Percentiles rank a stretch among this genome's conserved stretches.
These are phyloP conservation scores for Candida verbasci DNA, from an alignment of 805 yeast genomes.

Conservation along the genomic window DNA sequence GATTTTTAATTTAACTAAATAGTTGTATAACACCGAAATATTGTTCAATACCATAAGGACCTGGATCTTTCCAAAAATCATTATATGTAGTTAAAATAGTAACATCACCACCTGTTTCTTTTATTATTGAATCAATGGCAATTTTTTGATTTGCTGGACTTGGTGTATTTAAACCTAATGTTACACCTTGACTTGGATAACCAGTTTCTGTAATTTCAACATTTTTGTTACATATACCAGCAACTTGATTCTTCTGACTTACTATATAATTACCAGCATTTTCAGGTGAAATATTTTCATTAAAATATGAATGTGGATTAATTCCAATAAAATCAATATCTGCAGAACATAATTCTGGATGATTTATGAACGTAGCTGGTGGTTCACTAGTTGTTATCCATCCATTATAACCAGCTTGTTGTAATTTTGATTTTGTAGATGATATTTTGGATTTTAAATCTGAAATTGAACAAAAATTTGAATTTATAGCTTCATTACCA, in stretches of 20 bases:
- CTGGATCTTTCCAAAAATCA: slow-evolving; percentile 86
- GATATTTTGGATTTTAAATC: slow-evolving; percentile 65
- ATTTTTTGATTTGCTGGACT: slow-evolving; percentile 60
- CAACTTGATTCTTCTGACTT: slow-evolving; percentile 55
- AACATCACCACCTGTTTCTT: slow-evolving; percentile 52
- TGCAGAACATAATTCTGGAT: slow-evolving; percentile 67
- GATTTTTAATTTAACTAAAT: slow-evolving; percentile 42
- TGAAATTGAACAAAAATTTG: slow-evolving; percentile 54
- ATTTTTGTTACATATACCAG: slow-evolving; percentile 51
- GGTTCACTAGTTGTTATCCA: slow-evolving; percentile 83
- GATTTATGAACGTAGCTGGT: slow-evolving; percentile 61
- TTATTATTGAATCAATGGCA: slow-evolving; percentile 64
- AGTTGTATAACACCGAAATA: slow-evolving; percentile 65
- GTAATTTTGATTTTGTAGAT: slow-evolving; percentile 54
- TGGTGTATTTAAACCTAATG: slow-evolving; percentile 74
- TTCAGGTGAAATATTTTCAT: slow-evolving; percentile 53
- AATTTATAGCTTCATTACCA: slow-evolving; percentile 83
- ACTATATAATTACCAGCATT: slow-evolving; percentile 68
- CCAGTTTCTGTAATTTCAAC: slow-evolving; percentile 83
- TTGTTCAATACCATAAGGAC: slow-evolving; percentile 81
- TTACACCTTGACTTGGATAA: slow-evolving; percentile 71
- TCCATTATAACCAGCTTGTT: slow-evolving; percentile 73
- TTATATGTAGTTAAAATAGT: slow-evolving; percentile 77
- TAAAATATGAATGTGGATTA: slow-evolving; percentile 85
- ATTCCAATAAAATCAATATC: slow-evolving; percentile 80